Evolutionary conservation across 73 alveolate species (phyloP), one percentile per base, ranked within the genome.

Genomic region (Paramecium pentaurelia): DNA sequence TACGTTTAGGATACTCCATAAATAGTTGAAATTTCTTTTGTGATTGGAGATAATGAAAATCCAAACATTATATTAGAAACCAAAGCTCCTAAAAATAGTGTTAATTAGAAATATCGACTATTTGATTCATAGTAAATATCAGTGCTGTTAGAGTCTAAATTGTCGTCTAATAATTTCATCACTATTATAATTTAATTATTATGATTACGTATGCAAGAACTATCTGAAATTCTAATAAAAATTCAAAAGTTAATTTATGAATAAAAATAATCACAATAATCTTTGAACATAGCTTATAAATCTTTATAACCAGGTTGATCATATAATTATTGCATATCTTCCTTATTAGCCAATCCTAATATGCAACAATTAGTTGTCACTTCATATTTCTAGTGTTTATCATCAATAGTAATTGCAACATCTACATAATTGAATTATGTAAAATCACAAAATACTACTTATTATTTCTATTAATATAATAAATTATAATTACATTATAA

Each of bases 11-110:
- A 34, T 28, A 80, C 73, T 27, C 58, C 91, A 42, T 80, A 80
- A n/a, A 80, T 80, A 12, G 44, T 25, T 42, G 91, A 40, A 32
- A 80, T 32, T 80, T 80, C 91, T 80, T 80, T 80, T 1, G 91
- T 44, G 11, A 80, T 80, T 10, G 91, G 91, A 45, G 91, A 80
- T 44, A 80, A 42, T 25, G 77, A 25, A 36, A 80, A 80, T 80
- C 91, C 91, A 80, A 42, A 80, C 47, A 80, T 44, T 6, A 80
- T 44, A 49, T 80, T 80, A 11, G 91, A 80, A 45, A 40, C 20
- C 8, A 80, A 20, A 8, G 91, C 91, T 32, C 91, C 47, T 40
- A 80, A 64, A 80, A 42, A 80, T n/a, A 80, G 91, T 11, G 91
- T 47, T 25, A 80, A 20, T 32, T 80, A 42, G 49, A 80, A 80